A percentile compares a stretch with the other conserved stretches of the same genome.
These are phyloP conservation scores for Peziza echinospora DNA, from an alignment of 495 filamentous ascomycete genomes.

Conservation along the genomic window DNA sequence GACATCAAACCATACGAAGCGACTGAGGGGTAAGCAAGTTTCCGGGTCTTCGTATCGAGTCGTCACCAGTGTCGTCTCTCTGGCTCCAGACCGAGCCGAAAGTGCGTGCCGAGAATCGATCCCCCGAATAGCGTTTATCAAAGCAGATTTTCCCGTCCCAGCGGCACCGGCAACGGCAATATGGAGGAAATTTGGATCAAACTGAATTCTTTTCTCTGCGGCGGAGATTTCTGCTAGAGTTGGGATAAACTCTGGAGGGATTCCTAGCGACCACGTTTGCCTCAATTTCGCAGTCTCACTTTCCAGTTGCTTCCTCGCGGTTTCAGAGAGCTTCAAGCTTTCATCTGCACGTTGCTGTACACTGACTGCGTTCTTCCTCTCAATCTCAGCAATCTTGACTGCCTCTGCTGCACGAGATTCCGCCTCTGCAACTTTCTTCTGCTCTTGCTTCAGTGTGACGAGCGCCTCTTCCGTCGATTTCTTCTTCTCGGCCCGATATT, in stretches of 20 bases:
- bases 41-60: conserved; percentile 4
- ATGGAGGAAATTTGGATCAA: not conserved
- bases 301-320: not conserved
- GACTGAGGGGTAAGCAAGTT: not conserved
- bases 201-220: not conserved
- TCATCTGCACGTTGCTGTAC: too few species aligned
- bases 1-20: conserved; percentile 12
- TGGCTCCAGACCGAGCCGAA: not conserved
- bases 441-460: too few species aligned
- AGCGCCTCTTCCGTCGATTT: too few species aligned
- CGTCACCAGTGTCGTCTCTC: conserved; percentile 6
- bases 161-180: conserved; percentile 6
- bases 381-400: too few species aligned
- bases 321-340: too few species aligned
- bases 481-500: too few species aligned
- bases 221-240: not conserved
- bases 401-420: too few species aligned
- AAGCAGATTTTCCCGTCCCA: conserved; percentile 8
- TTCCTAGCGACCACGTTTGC: not conserved
- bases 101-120: not conserved
- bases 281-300: not conserved
- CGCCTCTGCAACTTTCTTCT: too few species aligned
- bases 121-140: conserved; percentile 12
- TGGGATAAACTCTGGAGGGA: not conserved
- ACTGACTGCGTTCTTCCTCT: too few species aligned